Conservation (phyloP, 305 asterid species). For the Ilex paraguariensis region DNA sequence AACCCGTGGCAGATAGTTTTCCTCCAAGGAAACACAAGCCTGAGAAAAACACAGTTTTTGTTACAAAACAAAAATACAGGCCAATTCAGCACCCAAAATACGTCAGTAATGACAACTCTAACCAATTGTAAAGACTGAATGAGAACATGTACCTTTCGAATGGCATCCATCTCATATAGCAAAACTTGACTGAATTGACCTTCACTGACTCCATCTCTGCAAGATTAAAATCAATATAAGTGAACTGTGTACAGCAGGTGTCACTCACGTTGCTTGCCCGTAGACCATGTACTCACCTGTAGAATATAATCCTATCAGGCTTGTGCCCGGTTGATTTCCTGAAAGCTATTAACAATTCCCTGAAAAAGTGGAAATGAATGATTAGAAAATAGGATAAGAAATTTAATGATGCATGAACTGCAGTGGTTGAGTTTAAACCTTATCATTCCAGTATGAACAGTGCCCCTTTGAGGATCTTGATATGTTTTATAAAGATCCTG, state of each 20-base stretch:
- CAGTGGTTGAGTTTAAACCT: constrained; percentile 30
- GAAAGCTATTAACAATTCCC: constrained; percentile 60
- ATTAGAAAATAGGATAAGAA: neutral
- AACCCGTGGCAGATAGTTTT: constrained; percentile 42
- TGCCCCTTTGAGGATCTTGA: constrained; percentile 37
- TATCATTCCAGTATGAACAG: constrained; percentile 58
- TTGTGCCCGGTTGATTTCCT: constrained; percentile 26
- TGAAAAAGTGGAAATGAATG: constrained; percentile 22
- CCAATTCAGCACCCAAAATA: neutral
- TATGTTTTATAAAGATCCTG: constrained; percentile 41
- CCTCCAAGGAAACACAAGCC: constrained; percentile 71
- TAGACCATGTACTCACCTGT: constrained; percentile 35
- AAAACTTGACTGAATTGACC: constrained; percentile 86
- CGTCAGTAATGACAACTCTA: too few species aligned
- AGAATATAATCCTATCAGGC: constrained; percentile 68
- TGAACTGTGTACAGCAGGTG: neutral
- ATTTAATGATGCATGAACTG: neutral
- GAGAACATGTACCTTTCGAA: constrained; percentile 46
- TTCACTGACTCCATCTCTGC: constrained; percentile 89
- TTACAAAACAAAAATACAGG: neutral
- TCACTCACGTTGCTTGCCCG: neutral
- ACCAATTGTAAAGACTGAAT: too few species aligned
- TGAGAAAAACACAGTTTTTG: constrained; percentile 17
- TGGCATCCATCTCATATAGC: constrained; percentile 55
- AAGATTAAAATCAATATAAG: constrained; percentile 8